Conservation (phyloP, 768 basidiomycete genomes). For the Tricholoma furcatifolium region DNA sequence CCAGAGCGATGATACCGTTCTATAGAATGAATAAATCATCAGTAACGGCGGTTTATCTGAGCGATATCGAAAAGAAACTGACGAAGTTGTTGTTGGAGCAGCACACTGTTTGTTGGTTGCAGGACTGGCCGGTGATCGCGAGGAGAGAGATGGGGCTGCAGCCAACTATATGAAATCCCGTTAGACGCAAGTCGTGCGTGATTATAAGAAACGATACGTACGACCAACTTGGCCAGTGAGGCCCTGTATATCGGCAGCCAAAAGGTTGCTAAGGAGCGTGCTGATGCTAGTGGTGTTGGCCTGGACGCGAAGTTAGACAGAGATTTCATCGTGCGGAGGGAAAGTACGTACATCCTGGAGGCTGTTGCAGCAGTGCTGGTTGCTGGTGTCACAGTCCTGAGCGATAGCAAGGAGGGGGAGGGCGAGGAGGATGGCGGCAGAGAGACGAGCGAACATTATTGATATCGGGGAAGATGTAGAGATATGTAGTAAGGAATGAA, state of each 20-base stretch:
- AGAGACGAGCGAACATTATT: slow-evolving; percentile 9
- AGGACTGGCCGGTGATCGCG: neutral
- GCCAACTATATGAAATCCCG: neutral
- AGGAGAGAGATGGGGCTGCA: neutral
- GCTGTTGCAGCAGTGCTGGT: slow-evolving; percentile 1
- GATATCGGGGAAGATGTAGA: neutral
- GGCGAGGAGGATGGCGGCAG: slow-evolving; percentile 3
- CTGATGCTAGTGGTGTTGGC: neutral
- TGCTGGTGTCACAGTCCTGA: neutral
- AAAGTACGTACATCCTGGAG: neutral
- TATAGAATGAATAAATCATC: neutral
- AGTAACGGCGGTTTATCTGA: neutral
- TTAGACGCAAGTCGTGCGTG: no score
- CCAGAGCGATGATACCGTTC: slow-evolving; percentile 8
- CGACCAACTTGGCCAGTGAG: slow-evolving; percentile 2
- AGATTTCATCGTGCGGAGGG: neutral
- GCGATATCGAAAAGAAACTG: neutral
- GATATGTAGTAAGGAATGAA: neutral
- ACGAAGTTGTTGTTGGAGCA: slow-evolving; percentile 6
- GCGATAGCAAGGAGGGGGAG: slow-evolving; percentile 5
- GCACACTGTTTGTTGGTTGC: slow-evolving; percentile 1
- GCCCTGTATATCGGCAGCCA: neutral
- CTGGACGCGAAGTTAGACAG: neutral
- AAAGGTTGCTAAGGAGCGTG: neutral
- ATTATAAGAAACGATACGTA: neutral